These are phyloP conservation scores for Salix exigua DNA, from an alignment of 345 rosid genomes.

Conservation along the genomic window DNA sequence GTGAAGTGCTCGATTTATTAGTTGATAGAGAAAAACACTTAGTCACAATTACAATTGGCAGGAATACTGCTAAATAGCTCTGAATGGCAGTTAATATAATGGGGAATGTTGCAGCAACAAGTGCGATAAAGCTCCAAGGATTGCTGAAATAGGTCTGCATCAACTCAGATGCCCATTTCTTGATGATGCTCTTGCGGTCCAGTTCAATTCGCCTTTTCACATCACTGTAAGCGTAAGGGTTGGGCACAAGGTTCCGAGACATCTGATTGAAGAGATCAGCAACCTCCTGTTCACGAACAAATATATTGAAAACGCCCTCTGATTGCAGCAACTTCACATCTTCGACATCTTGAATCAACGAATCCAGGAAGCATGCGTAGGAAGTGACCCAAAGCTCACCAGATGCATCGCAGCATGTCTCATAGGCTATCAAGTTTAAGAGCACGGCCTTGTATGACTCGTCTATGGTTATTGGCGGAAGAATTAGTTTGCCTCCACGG, in stretches of 20 bases:
- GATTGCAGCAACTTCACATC: constrained; percentile 17
- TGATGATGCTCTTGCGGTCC: background rate
- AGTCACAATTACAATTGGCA: too few relatives aligned
- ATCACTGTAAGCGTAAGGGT: background rate
- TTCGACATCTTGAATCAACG: constrained; percentile 11
- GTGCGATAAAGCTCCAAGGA: background rate
- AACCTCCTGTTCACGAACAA: constrained; percentile 17
- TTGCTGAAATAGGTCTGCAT: background rate
- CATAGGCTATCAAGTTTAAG: constrained; percentile 26
- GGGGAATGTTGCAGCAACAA: background rate
- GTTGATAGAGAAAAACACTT: too few relatives aligned
- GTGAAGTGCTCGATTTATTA: too few relatives aligned
- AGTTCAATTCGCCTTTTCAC: background rate
- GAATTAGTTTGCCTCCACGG: background rate
- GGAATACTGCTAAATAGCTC: background rate
- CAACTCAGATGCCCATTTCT: background rate
- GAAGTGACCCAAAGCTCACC: constrained; percentile 15
- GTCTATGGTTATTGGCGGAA: constrained; percentile 15
- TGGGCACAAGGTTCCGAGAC: constrained; percentile 16
- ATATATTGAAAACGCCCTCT: constrained; percentile 2
- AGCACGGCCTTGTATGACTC: constrained; percentile 16
- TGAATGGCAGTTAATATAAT: background rate
- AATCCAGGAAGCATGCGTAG: constrained; percentile 15
- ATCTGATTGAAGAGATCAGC: constrained; percentile 11
- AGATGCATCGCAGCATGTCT: constrained; percentile 3